A percentile compares a stretch with the other conserved stretches of the same genome.
Evolutionary conservation across 129 eudicot genomes (phyloP).

Genomic region (Tagetes erecta): DNA sequence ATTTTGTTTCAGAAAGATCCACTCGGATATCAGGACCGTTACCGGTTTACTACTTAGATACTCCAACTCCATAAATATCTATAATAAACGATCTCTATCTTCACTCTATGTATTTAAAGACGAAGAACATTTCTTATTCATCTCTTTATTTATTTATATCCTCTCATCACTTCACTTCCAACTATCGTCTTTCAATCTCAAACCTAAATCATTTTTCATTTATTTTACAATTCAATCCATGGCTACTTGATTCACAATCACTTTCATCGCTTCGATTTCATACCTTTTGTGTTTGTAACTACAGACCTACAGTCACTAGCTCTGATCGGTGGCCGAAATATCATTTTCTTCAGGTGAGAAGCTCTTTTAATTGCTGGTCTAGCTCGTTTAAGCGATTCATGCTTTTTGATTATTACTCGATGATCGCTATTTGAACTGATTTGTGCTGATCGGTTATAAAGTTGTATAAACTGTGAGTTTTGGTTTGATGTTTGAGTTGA

Average conservation of each 20-base stretch:
- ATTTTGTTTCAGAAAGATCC: too few relatives aligned
- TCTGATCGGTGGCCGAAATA: conserved; percentile 19
- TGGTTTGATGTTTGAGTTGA: neutral
- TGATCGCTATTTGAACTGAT: conserved; percentile 9
- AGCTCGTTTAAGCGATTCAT: neutral
- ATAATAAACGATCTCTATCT: conserved; percentile 9
- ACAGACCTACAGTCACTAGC: neutral
- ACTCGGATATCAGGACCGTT: too few relatives aligned
- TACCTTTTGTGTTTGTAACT: conserved; percentile 5
- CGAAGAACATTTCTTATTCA: conserved; percentile 19
- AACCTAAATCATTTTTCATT: conserved; percentile 12
- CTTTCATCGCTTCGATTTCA: conserved; percentile 23
- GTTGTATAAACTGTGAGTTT: neutral
- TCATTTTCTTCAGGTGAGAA: conserved; percentile 27
- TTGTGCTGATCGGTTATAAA: neutral
- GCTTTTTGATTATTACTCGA: conserved; percentile 18
- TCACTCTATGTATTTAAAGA: neutral
- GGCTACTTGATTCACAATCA: conserved; percentile 23
- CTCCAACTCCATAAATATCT: conserved; percentile 25
- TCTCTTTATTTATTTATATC: neutral
- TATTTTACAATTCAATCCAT: neutral
- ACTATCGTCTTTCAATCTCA: conserved; percentile 3
- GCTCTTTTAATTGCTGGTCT: conserved; percentile 3
- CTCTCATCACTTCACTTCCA: conserved; percentile 9
- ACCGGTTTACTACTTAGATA: too few relatives aligned